Evolutionary conservation across 75 land plant genomes (phyloP), one percentile per base, ranked within the genome.

Genomic region (Cryptomeria japonica): DNA sequence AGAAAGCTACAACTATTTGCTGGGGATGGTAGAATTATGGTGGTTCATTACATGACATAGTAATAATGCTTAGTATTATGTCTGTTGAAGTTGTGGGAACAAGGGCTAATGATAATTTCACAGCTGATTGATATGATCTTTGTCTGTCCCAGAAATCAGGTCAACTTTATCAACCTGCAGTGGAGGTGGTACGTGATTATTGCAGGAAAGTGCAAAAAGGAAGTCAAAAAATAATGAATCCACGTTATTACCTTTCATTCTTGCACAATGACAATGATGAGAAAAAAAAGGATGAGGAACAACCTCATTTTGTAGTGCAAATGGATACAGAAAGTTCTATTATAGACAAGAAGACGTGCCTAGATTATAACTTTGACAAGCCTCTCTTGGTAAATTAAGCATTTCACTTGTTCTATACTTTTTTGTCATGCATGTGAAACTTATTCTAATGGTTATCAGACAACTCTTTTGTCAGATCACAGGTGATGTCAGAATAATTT

Each of bases 251-350:
- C 87, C 37, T 91, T 31, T 91, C 95, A 0, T 92, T 86, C 47
- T 47, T 89, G 41, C 89, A 90, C 25, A 84, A 72, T 25, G 91
- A 93, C 8, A 86, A 41, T 18, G 91, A 90, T 87, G 93, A 89
- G 56, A 80, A 80, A 4, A 87, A 86, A 19, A 58, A 80, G 83
- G 90, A 91, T 70, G 56, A 42, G 32, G 90, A 87, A 15, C 83
- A 87, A 78, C 93, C 93, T 36, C 93, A 87, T 49, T 83, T 89
- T 55, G 94, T 93, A 2, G 90, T 90, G 75, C 96, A 93, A 87
- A 95, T 95, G 96, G 95, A 94, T 87, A 94, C 94, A 58, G 94
- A 95, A 82, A 87, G 79, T 58, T 75, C 94, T 22, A 36, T 86
- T 22, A 12, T 92, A 31, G 87, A 91, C 88, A 89, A 90, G 87